Conservation (phyloP, 2,329 filamentous ascomycete species). For the Penicillium crustosum region DNA sequence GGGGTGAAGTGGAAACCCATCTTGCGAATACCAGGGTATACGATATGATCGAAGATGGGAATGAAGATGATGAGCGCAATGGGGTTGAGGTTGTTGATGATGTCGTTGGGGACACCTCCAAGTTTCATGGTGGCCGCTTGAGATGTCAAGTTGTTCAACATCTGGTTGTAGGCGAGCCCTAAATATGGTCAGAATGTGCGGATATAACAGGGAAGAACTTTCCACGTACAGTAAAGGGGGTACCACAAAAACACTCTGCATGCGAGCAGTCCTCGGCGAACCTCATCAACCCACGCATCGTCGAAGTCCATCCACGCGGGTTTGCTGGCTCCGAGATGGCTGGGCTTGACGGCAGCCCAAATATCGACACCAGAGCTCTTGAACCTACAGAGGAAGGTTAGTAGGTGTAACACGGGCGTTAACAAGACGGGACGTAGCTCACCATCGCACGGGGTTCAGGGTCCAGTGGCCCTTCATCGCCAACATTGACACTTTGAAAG, state of each 20-base stretch:
- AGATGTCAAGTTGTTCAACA: conserved; percentile 56
- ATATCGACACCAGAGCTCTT: conserved; percentile 17
- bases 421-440: conserved; percentile 23
- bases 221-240: conserved; percentile 47
- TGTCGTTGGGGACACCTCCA: conserved; percentile 56
- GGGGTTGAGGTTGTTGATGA: conserved; percentile 57
- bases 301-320: conserved; percentile 71
- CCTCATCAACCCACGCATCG: conserved; percentile 78
- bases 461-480: conserved; percentile 66
- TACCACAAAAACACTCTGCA: conserved; percentile 68
- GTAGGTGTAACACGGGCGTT: too few relatives aligned
- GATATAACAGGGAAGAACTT: too few relatives aligned
- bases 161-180: conserved; percentile 54
- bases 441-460: conserved; percentile 60
- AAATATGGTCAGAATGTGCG: neutral
- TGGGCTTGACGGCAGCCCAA: conserved; percentile 38
- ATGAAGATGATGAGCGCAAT: conserved; percentile 56
- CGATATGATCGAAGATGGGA: conserved; percentile 52
- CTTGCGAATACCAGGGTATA: conserved; percentile 54
- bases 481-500: conserved; percentile 59
- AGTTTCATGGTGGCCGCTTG: conserved; percentile 56
- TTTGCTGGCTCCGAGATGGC: conserved; percentile 21
- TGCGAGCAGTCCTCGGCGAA: conserved; percentile 66
- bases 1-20: conserved; percentile 52
- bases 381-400: conserved; percentile 12